Evolutionary conservation across 192 early-diverging fungal species (phyloP).

Genomic region (Backusella tuberculispora): DNA sequence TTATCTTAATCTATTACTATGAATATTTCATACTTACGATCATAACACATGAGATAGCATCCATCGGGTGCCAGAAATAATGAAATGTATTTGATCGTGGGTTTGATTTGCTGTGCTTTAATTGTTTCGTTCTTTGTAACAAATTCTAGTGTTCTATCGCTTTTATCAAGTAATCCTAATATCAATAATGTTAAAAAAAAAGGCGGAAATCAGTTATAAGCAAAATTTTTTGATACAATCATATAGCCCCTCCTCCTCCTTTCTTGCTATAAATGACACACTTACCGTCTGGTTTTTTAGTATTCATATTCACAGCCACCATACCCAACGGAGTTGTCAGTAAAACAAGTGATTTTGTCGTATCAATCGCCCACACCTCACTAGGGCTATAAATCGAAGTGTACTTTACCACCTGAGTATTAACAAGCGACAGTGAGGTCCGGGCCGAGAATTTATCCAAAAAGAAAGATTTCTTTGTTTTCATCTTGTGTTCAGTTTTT

Average conservation of each 20-base stretch:
- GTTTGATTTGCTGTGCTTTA: slow-evolving; percentile 28
- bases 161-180: slow-evolving; percentile 76
- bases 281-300: slow-evolving; percentile 74
- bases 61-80: slow-evolving; percentile 78
- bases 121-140: slow-evolving; percentile 71
- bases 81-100: slow-evolving; percentile 68
- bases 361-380: slow-evolving; percentile 85
- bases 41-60: slow-evolving; percentile 90
- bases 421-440: neutral
- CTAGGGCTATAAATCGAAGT: slow-evolving; percentile 92
- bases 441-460: slow-evolving; percentile 42
- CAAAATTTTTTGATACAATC: no score
- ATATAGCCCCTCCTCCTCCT: neutral
- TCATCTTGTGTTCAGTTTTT: slow-evolving; percentile 41
- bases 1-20: neutral
- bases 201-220: no score
- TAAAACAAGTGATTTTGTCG: slow-evolving; percentile 78
- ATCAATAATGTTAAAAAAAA: slow-evolving; percentile 19
- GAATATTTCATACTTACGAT: slow-evolving; percentile 57
- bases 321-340: slow-evolving; percentile 90
- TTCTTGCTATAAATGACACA: neutral
- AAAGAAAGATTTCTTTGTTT: slow-evolving; percentile 43
- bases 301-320: slow-evolving; percentile 87
- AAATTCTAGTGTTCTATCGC: slow-evolving; percentile 79
- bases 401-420: slow-evolving; percentile 37